phyloP scores from a whole-genome alignment of 2,329 filamentous ascomycete genomes.

The Tolypocladium tropicale region DNA sequence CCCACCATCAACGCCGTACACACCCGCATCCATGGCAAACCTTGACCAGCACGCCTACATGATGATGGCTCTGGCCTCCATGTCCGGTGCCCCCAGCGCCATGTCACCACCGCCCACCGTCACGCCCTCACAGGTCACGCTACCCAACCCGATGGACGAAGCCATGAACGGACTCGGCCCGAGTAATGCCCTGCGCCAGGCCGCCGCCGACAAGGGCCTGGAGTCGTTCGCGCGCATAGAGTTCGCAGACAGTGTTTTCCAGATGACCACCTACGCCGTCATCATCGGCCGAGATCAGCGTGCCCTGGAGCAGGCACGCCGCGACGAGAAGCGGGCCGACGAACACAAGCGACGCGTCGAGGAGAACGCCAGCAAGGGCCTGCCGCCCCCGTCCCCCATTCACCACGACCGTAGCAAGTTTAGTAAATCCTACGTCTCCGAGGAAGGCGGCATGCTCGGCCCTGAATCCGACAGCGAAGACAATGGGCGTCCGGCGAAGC shows the following conservation, averaged over 20 bases:
- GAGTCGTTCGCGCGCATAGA: constrained; percentile 52
- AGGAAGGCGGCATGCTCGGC: constrained; percentile 58
- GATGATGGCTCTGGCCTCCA: constrained; percentile 34
- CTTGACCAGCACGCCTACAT: constrained; percentile 29
- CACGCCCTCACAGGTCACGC: constrained; percentile 34
- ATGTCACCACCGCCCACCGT: constrained; percentile 33
- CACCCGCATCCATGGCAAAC: constrained; percentile 18
- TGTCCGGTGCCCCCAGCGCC: constrained; percentile 23
- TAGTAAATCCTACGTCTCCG: constrained; percentile 57
- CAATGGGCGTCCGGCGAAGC: constrained; percentile 33
- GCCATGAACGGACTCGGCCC: constrained; percentile 16
- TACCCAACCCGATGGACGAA: constrained; percentile 26
- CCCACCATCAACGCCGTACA: constrained; percentile 22
- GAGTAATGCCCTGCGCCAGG: constrained; percentile 22
- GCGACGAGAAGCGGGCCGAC: constrained; percentile 37
- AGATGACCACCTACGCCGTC: constrained; percentile 66
- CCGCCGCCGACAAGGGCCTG: constrained; percentile 29
- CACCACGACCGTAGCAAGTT: constrained; percentile 43
- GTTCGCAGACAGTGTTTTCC: constrained; percentile 67
- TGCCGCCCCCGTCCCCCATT: constrained; percentile 41
- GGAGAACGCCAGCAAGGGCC: constrained; percentile 32
- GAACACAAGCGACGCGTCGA: constrained; percentile 33
- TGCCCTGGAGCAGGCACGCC: constrained; percentile 44
- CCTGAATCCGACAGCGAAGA: constrained; percentile 49
- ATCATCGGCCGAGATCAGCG: constrained; percentile 62